Percentiles rank a stretch among this genome's conserved stretches.
phyloP scores from a whole-genome alignment of 2,329 filamentous ascomycete genomes.

The Epicoccum sorghinum region DNA sequence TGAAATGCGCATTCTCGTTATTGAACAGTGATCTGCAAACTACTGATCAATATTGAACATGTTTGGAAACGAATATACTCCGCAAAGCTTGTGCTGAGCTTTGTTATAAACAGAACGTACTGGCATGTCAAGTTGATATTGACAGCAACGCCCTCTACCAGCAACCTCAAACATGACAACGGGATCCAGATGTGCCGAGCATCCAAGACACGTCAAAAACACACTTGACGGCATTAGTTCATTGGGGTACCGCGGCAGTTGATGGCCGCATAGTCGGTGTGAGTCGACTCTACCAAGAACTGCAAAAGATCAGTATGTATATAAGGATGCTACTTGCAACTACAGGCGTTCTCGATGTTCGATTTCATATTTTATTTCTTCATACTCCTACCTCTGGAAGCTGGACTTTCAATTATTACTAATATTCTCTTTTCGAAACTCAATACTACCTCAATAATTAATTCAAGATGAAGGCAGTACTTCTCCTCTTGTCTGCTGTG shows the following conservation, averaged over 20 bases:
- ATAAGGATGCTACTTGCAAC: no score
- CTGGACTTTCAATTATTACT: neutral
- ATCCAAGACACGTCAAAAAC: constrained; percentile 3
- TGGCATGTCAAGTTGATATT: no score
- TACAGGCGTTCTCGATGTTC: no score
- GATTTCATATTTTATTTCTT: neutral
- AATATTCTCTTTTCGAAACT: neutral
- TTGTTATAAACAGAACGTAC: no score
- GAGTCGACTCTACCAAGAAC: no score
- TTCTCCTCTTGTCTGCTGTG: constrained; percentile 4
- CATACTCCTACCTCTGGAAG: neutral
- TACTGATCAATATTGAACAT: no score
- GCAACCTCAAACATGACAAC: constrained; percentile 4
- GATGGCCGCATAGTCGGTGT: no score
- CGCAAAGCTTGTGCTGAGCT: no score
- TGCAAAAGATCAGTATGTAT: neutral
- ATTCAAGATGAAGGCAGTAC: constrained; percentile 3
- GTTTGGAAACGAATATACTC: no score
- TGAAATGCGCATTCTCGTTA: neutral
- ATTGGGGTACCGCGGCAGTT: neutral
- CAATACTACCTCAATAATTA: neutral
- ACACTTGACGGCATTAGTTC: neutral
- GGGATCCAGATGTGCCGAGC: neutral
- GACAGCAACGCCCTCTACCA: neutral
- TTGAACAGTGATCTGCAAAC: neutral